Percentiles rank a stretch among this genome's conserved stretches.
Conservation (phyloP, 192 early-diverging fungal genomes). For the Dispira parvispora region DNA sequence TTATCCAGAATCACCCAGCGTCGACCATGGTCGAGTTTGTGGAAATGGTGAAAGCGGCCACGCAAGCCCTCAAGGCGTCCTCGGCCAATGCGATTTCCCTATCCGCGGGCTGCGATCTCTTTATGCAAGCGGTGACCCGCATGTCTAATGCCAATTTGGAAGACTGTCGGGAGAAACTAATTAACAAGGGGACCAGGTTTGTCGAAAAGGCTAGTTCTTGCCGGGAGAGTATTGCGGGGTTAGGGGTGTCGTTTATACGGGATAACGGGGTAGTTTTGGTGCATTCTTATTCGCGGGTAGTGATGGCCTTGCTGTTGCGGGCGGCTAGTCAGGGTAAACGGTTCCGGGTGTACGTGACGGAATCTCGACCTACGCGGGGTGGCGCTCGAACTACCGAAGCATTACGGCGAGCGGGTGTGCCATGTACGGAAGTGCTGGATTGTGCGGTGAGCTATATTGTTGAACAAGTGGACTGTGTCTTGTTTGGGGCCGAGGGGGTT, state of each 20-base stretch:
- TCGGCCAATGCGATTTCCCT: slow-evolving; percentile 61
- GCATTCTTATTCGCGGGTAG: slow-evolving; percentile 90
- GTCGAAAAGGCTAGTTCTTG: slow-evolving; percentile 50
- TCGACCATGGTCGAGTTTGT: slow-evolving; percentile 83
- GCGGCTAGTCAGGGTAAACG: slow-evolving; percentile 61
- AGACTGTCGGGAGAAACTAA: slow-evolving; percentile 45
- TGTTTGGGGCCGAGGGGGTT: slow-evolving; percentile 96
- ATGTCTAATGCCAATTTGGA: slow-evolving; percentile 41
- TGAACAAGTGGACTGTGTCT: slow-evolving; percentile 88
- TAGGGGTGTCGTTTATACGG: slow-evolving; percentile 63
- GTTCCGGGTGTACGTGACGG: slow-evolving; percentile 88
- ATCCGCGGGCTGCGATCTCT: slow-evolving; percentile 76
- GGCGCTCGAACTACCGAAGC: slow-evolving; percentile 42
- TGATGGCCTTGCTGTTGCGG: slow-evolving; percentile 64
- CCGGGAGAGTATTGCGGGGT: slow-evolving; percentile 59
- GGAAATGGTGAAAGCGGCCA: slow-evolving; percentile 48
- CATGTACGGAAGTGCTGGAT: slow-evolving; percentile 74
- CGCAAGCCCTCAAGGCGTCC: slow-evolving; percentile 44
- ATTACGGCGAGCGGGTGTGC: slow-evolving; percentile 57
- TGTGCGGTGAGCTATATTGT: slow-evolving; percentile 87
- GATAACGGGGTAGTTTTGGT: slow-evolving; percentile 59
- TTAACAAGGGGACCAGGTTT: slow-evolving; percentile 52
- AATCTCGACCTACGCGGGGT: slow-evolving; percentile 53
- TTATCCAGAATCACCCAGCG: slow-evolving; percentile 53
- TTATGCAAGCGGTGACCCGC: slow-evolving; percentile 32